Evolutionary conservation across 1,139 yeast genomes (phyloP), one percentile per base, ranked within the genome.

Genomic region (Geotrichum siamense): DNA sequence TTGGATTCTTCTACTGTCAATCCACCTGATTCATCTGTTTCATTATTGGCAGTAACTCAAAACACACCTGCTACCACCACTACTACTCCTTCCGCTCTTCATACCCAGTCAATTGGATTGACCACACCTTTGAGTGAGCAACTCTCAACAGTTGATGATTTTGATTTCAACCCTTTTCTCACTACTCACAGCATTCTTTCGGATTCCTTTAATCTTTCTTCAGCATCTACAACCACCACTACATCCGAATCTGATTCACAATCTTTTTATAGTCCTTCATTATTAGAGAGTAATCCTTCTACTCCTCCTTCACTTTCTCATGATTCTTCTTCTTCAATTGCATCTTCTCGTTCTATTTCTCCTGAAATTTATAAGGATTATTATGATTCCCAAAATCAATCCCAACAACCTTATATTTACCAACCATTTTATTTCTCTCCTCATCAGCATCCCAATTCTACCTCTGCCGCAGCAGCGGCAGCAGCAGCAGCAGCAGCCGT

Each of bases 281-380:
- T 42, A 16, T 45, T 33, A 28, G 45, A 19, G 36, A 42, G 51
- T 17, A 59, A 61, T 19, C 46, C 50, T 35, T 26, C 43, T 10
- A 39, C 48, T 32, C 49, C 49, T 28, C 46, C 46, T 16, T 32
- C 44, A 3, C 39, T 46, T 6, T 30, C 37, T 30, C 49, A 45
- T 36, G 46, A 46, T 15, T 41, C 48, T 19, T 39, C 38, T 28
- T 45, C 46, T 8, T 46, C 49, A 16, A 37, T 46, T 32, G 46
- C 42, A 39, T 45, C 48, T 4, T 46, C 49, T 12, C 32, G 49
- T 9, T 40, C 45, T 15, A 46, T 46, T 26, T 46, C 49, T 2
- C 49, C 49, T 10, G 30, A 34, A 22, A 27, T 38, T 15, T 30
- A 38, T 16, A 37, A 39, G 15, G 44, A 34, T 30, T 22, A 17